phyloP scores from a whole-genome alignment of 1,284 basidiomycete genomes.

The Malassezia slooffiae region DNA sequence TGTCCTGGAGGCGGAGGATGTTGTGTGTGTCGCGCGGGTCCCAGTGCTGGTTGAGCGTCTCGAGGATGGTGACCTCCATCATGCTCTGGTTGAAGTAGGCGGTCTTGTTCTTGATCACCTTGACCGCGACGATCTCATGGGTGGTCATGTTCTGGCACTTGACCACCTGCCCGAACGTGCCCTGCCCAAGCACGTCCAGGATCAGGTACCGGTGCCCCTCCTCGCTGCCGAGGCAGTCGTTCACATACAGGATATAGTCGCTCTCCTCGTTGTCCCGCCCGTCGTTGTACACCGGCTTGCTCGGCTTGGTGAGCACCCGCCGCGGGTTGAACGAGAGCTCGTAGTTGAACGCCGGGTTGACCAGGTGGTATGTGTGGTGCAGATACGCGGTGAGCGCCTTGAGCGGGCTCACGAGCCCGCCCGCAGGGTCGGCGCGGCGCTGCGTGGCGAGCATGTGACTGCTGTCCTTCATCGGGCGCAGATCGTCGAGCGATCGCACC shows the following conservation, averaged over 20 bases:
- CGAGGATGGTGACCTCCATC: slow-evolving; percentile 98
- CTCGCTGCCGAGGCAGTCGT: slow-evolving; percentile 44
- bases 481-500: slow-evolving; percentile 33
- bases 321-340: slow-evolving; percentile 45
- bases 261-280: slow-evolving; percentile 45
- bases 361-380: slow-evolving; percentile 46
- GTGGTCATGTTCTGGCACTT: slow-evolving; percentile 99
- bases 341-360: slow-evolving; percentile 45
- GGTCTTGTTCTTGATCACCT: slow-evolving; percentile 99
- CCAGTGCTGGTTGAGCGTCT: slow-evolving; percentile 55
- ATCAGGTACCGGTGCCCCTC: slow-evolving; percentile 72
- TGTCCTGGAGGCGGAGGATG: slow-evolving; percentile 85
- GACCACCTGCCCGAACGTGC: slow-evolving; percentile 97
- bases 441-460: slow-evolving; percentile 20
- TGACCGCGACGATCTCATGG: slow-evolving; percentile 94
- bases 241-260: slow-evolving; percentile 46
- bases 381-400: slow-evolving; percentile 44
- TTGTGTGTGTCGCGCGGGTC: slow-evolving; percentile 89
- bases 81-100: slow-evolving; percentile 99
- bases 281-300: slow-evolving; percentile 43
- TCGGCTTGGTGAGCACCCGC: slow-evolving; percentile 43
- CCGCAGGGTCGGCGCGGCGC: slow-evolving; percentile 39
- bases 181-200: slow-evolving; percentile 92
- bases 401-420: slow-evolving; percentile 42
- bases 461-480: slow-evolving; percentile 31